Evolutionary conservation across 225 moss, liverwort and hornwort genomes (phyloP), one percentile per base, ranked within the genome.

Genomic region (Rhytidiadelphus loreus): DNA sequence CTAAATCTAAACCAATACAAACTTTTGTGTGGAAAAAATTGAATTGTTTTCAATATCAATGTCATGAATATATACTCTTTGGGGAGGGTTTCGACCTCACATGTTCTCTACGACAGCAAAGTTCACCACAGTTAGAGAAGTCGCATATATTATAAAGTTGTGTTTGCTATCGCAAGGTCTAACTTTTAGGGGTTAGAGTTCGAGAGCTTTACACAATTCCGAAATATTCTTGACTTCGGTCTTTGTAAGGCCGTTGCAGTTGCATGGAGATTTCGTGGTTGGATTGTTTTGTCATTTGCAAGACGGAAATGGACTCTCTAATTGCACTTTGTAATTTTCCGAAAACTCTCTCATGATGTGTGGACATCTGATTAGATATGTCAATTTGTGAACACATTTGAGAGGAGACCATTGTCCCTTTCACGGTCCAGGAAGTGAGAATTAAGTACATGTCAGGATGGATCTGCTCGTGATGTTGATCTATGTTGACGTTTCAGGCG

Each of bases 401-500:
- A 57, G 58, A 74, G 76, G 50, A 76, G 28, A 8, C 22, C 19
- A 17, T 62, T 77, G 28, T 57, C 44, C 37, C 35, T 56, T 25
- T 7, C 24, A 18, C 16, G 14, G 41, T 86, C 41, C 28, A 77
- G 33, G 29, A 64, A 43, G 56, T 39, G 86, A 55, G 64, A 17
- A 8, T 48, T 63, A 68, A 59, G 29, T 46, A 75, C 48, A 66
- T 46, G 41, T 69, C 66, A 73, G 16, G 66, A 19, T 80, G 83
- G 43, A 72, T 71, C 43, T 82, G 13, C 52, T 65, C 39, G 11
- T 66, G 59, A 68, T 75, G 35, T 28, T 57, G 32, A 72, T 90
- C 41, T 81, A 41, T 33, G 25, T 73, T 74, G 85, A 43, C 29
- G 39, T 83, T 90, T 24, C 87, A 94, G 94, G 93, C 37, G 35